Conservation (phyloP, 2,329 filamentous ascomycete species). For the Ophiostoma sp. region DNA sequence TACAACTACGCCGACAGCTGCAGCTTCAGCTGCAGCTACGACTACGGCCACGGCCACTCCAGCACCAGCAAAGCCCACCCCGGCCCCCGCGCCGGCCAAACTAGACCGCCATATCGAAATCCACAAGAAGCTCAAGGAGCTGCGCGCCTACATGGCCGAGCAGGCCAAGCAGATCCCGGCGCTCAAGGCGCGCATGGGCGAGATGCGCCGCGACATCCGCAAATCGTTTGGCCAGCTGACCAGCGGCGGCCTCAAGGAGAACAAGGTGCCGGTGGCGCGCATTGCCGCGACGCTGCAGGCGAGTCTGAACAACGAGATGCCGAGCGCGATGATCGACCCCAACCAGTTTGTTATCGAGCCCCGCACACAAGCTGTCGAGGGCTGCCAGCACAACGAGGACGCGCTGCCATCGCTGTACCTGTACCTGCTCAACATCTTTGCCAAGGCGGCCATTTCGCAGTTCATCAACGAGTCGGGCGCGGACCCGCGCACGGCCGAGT, state of each 20-base stretch:
- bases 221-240: slow-evolving; percentile 70
- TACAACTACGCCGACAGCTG: neutral
- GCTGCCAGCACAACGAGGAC: slow-evolving; percentile 41
- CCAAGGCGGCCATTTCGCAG: slow-evolving; percentile 63
- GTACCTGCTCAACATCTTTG: slow-evolving; percentile 67
- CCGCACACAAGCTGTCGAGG: slow-evolving; percentile 37
- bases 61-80: neutral
- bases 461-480: slow-evolving; percentile 58
- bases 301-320: slow-evolving; percentile 45
- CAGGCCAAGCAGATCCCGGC: slow-evolving; percentile 51
- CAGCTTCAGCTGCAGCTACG: neutral
- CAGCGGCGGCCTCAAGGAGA: slow-evolving; percentile 40
- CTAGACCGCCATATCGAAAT: slow-evolving; percentile 50
- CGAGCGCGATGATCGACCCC: slow-evolving; percentile 47
- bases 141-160: slow-evolving; percentile 43
- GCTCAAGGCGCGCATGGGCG: slow-evolving; percentile 63
- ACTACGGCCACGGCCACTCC: neutral
- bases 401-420: slow-evolving; percentile 56
- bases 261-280: slow-evolving; percentile 45
- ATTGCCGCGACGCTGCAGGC: slow-evolving; percentile 50
- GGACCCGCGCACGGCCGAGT: slow-evolving; percentile 59
- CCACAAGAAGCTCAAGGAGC: slow-evolving; percentile 62
- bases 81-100: neutral
- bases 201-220: slow-evolving; percentile 65
- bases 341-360: slow-evolving; percentile 45